These are phyloP conservation scores for Plectranthus barbatus DNA, from an alignment of 257 asterid species.

Conservation along the genomic window DNA sequence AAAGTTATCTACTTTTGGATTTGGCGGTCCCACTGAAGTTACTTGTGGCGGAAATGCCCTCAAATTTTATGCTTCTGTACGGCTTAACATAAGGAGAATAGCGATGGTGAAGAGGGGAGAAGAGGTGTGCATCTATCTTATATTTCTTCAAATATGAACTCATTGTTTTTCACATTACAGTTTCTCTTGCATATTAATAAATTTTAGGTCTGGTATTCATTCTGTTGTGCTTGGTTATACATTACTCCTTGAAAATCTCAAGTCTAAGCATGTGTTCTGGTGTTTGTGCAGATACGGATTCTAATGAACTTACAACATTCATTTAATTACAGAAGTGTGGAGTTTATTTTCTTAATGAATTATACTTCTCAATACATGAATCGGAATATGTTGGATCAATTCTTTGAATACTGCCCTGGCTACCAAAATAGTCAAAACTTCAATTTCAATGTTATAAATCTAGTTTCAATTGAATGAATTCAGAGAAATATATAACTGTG, in stretches of 20 bases:
- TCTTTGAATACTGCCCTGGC: too few species aligned
- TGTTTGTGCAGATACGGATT: background rate
- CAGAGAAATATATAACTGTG: background rate
- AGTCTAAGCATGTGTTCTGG: background rate
- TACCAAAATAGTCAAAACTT: too few species aligned
- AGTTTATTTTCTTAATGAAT: background rate
- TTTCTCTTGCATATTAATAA: background rate
- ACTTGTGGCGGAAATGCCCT: conserved; percentile 99
- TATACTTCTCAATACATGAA: background rate
- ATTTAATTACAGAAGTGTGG: background rate
- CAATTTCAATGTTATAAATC: background rate
- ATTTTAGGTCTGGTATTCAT: background rate
- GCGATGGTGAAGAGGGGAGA: conserved; percentile 87
- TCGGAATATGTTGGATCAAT: conserved; percentile 3
- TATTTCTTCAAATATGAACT: background rate
- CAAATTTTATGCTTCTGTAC: conserved; percentile 95
- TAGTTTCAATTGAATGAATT: background rate
- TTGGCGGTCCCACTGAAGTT: conserved; percentile 87
- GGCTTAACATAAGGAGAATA: conserved; percentile 70
- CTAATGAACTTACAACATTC: background rate
- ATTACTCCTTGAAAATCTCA: background rate
- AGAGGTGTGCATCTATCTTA: conserved; percentile 49
- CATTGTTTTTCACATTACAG: too few species aligned
- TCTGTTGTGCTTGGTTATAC: background rate
- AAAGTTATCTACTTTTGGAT: conserved; percentile 68